Percentiles rank a stretch among this genome's conserved stretches.
Evolutionary conservation across 495 filamentous ascomycete genomes (phyloP).

Genomic region (Margaritispora aquatica): DNA sequence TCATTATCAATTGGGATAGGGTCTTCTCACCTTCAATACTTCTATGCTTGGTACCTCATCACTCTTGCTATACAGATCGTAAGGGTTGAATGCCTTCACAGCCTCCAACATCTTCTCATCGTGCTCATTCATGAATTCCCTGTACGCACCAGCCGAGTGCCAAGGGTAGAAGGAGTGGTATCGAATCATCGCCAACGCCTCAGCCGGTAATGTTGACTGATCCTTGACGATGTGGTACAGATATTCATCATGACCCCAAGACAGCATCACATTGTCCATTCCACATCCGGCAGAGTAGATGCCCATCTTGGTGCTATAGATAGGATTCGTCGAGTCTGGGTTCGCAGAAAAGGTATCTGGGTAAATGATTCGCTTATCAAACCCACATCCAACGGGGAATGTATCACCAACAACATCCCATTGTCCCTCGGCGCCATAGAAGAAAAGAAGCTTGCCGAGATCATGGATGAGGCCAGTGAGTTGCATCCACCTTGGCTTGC

Average conservation of each 20-base stretch:
- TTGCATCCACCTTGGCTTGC: constrained; percentile 92
- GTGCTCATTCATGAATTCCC: constrained; percentile 72
- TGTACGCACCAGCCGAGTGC: constrained; percentile 74
- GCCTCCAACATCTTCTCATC: constrained; percentile 73
- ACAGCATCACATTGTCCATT: constrained; percentile 78
- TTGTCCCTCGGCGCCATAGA: constrained; percentile 74
- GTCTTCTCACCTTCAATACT: constrained; percentile 52
- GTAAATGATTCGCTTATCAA: constrained; percentile 73
- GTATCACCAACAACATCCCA: constrained; percentile 94
- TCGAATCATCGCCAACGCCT: constrained; percentile 84
- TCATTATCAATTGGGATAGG: background rate
- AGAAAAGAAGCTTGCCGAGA: constrained; percentile 81
- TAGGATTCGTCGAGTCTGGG: constrained; percentile 55
- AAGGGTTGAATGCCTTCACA: constrained; percentile 83
- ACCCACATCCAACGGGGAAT: constrained; percentile 83
- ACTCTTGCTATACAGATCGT: constrained; percentile 89
- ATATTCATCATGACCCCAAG: constrained; percentile 91
- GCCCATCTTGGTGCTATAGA: constrained; percentile 67
- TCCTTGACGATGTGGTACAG: constrained; percentile 78
- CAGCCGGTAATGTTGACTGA: constrained; percentile 67
- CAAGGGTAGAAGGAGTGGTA: constrained; percentile 91
- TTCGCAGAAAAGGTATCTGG: constrained; percentile 62
- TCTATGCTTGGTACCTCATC: constrained; percentile 70
- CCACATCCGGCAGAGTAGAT: constrained; percentile 76
- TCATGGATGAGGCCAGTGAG: constrained; percentile 85